These are phyloP conservation scores for Dictyostelium purpureum DNA, from an alignment of 78 protist species.

Conservation along the genomic window DNA sequence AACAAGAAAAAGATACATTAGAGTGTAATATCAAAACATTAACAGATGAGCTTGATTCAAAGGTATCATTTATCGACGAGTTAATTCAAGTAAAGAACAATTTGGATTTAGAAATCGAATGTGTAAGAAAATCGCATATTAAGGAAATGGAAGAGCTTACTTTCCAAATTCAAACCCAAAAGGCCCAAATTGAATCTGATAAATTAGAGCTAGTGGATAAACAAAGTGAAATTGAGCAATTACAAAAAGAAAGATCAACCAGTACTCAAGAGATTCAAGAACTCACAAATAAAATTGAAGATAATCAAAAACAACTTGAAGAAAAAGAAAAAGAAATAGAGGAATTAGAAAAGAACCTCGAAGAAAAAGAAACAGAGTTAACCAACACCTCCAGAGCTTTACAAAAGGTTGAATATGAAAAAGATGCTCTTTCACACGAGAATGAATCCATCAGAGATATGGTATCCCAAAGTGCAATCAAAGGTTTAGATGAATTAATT, in stretches of 20 bases:
- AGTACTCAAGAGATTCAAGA: neutral
- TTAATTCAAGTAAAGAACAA: conserved; percentile 13
- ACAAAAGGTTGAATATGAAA: conserved; percentile 27
- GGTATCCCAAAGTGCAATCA: neutral
- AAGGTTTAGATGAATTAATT: conserved; percentile 6
- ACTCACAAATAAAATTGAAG: neutral
- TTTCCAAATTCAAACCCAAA: neutral
- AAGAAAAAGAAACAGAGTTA: neutral
- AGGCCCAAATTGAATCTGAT: neutral
- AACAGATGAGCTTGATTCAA: neutral
- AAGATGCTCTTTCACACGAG: conserved; percentile 16
- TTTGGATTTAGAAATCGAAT: conserved; percentile 45
- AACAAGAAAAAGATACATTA: conserved; percentile 12
- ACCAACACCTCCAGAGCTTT: neutral
- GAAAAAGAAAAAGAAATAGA: neutral
- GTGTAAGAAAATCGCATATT: conserved; percentile 59
- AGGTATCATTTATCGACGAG: neutral
- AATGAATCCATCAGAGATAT: conserved; percentile 48
- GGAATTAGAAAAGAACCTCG: neutral
- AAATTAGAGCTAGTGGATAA: neutral
- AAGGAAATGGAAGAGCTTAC: conserved; percentile 73
- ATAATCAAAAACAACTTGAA: neutral
- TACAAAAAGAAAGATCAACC: neutral
- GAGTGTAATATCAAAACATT: neutral
- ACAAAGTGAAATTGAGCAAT: neutral